Percentiles rank a stretch among this genome's conserved stretches.
Evolutionary conservation across 2,329 filamentous ascomycete species (phyloP).

Genomic region (Pyrenochaeta sp.): DNA sequence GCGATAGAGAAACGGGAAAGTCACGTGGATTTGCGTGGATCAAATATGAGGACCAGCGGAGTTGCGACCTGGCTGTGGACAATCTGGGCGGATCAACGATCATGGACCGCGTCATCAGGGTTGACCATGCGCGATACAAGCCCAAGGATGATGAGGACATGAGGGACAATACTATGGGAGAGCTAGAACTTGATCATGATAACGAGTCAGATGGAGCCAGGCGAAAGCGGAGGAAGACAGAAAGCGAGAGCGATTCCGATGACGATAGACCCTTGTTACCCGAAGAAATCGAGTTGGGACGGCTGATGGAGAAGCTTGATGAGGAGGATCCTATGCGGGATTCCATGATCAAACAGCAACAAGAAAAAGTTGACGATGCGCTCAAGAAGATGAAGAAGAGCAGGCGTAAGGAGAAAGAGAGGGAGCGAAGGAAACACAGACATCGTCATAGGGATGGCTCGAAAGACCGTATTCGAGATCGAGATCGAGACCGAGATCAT

Average conservation of each 20-base stretch:
- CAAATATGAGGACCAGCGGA: conserved; percentile 98
- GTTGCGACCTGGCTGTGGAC: conserved; percentile 94
- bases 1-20: conserved; percentile 96
- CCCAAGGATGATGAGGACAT: conserved; percentile 76
- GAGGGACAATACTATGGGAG: conserved; percentile 68
- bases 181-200: conserved; percentile 46
- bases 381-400: conserved; percentile 63
- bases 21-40: conserved; percentile 94
- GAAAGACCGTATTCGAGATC: conserved; percentile 31
- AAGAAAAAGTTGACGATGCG: conserved; percentile 81
- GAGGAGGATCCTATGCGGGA: conserved; percentile 98
- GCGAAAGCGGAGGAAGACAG: conserved; percentile 57
- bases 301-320: conserved; percentile 80
- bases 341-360: conserved; percentile 89
- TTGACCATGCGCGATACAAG: conserved; percentile 95
- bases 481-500: conserved; percentile 27
- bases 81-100: conserved; percentile 90
- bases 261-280: conserved; percentile 71
- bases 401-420: conserved; percentile 57
- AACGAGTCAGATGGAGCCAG: conserved; percentile 55
- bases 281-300: conserved; percentile 82
- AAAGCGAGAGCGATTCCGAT: conserved; percentile 52
- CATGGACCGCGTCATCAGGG: conserved; percentile 79
- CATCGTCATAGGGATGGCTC: conserved; percentile 37
- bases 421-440: conserved; percentile 52